Conservation (phyloP, 73 alveolate species). For the Paramecium pentaurelia region DNA sequence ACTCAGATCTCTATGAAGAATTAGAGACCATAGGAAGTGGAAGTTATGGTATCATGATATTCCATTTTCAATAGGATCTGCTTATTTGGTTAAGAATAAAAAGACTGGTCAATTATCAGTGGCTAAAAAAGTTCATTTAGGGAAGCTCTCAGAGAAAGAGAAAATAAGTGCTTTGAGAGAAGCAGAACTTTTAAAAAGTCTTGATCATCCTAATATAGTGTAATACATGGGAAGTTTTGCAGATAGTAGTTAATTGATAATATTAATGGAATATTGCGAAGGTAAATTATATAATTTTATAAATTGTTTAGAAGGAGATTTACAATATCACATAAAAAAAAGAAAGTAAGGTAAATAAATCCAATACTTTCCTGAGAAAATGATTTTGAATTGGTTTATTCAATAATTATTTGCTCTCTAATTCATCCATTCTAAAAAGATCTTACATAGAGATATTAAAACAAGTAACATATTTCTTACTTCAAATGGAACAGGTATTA, state of each 20-base stretch:
- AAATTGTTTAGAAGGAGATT: slow-evolving; percentile 67
- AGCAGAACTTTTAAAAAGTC: slow-evolving; percentile 68
- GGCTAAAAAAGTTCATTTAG: slow-evolving; percentile 80
- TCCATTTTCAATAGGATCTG: slow-evolving; percentile 64
- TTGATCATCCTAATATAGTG: slow-evolving; percentile 91
- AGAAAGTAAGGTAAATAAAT: slow-evolving; percentile 63
- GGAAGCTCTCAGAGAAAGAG: slow-evolving; percentile 69
- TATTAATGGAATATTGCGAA: slow-evolving; percentile 90
- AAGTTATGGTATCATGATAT: slow-evolving; percentile 63
- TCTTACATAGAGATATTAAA: slow-evolving; percentile 94
- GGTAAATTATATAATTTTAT: slow-evolving; percentile 22
- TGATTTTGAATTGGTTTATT: slow-evolving; percentile 83
- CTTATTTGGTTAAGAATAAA: slow-evolving; percentile 64
- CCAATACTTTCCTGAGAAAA: slow-evolving; percentile 74
- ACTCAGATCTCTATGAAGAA: slow-evolving; percentile 27
- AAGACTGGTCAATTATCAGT: slow-evolving; percentile 55
- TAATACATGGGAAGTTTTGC: slow-evolving; percentile 85
- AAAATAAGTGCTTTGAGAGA: slow-evolving; percentile 71
- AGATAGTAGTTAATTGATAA: slow-evolving; percentile 74
- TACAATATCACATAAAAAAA: slow-evolving; percentile 74
- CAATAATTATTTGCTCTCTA: slow-evolving; percentile 74
- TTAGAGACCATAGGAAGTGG: slow-evolving; percentile 73
- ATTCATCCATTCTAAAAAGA: slow-evolving; percentile 88
- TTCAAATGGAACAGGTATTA: slow-evolving; percentile 73
- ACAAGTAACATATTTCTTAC: slow-evolving; percentile 92